Percentiles rank a stretch among this genome's conserved stretches.
Evolutionary conservation across 768 basidiomycete species (phyloP).

Genomic region (Hemileccinum impolitum): DNA sequence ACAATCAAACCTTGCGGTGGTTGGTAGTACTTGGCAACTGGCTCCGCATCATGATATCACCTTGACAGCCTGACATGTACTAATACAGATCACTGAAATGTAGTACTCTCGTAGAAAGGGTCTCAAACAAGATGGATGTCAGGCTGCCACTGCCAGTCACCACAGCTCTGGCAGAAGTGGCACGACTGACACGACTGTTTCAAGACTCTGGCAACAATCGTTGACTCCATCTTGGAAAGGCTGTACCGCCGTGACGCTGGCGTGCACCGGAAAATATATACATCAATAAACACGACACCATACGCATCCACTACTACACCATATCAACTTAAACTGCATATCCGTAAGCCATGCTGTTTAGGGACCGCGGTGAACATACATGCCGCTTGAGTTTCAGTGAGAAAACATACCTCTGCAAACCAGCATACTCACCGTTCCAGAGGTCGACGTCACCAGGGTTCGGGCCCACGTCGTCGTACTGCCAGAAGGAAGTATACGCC

Average conservation of each 20-base stretch:
- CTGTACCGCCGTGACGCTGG: too few species aligned
- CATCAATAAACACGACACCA: not conserved
- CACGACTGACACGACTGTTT: not conserved
- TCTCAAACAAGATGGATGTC: too few species aligned
- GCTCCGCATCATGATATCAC: too few species aligned
- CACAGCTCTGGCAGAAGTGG: too few species aligned
- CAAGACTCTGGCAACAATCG: not conserved
- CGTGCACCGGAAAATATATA: too few species aligned
- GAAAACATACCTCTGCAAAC: constrained; percentile 35
- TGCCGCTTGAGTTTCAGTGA: not conserved
- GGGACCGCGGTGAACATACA: not conserved
- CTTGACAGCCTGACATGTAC: too few species aligned
- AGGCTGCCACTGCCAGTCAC: too few species aligned
- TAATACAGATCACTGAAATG: too few species aligned
- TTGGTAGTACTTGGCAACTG: not conserved
- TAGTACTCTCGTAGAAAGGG: too few species aligned
- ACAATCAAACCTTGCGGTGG: not conserved
- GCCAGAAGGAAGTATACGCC: constrained; percentile 56
- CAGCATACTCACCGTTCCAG: constrained; percentile 51
- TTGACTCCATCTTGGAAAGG: too few species aligned
- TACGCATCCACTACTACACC: too few species aligned
- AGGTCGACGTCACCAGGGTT: constrained; percentile 57
- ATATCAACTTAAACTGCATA: not conserved
- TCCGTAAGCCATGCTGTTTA: constrained; percentile 22
- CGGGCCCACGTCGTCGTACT: constrained; percentile 52